Evolutionary conservation across 441 rosid species (phyloP).

Genomic region (Geranium incanum): DNA sequence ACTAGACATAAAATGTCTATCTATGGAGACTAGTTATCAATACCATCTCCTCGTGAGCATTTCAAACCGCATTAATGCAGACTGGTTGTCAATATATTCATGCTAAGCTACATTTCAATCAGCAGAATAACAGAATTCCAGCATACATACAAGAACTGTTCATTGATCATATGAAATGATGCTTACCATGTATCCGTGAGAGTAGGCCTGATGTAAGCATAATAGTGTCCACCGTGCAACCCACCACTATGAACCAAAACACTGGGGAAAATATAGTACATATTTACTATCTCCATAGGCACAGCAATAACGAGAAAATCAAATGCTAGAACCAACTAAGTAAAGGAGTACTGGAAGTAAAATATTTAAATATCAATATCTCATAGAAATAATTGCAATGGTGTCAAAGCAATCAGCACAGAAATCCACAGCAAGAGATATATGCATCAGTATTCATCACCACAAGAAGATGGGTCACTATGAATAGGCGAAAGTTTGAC

Average conservation of each 20-base stretch:
- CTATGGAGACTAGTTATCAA: no score
- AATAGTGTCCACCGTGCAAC: constrained; percentile 85
- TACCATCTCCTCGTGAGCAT: constrained; percentile 2
- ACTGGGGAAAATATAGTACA: constrained; percentile 39
- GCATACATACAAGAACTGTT: not conserved
- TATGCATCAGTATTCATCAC: no score
- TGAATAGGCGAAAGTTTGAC: no score
- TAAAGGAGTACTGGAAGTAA: not conserved
- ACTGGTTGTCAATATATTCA: no score
- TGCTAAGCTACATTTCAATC: no score
- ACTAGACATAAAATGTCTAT: no score
- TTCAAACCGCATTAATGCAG: not conserved
- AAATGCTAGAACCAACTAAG: not conserved
- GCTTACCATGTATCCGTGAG: constrained; percentile 77
- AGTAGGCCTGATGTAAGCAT: constrained; percentile 85
- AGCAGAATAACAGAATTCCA: not conserved
- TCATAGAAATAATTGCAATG: not conserved
- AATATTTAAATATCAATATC: not conserved
- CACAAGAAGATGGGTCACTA: no score
- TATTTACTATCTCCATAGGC: not conserved
- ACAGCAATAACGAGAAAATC: not conserved
- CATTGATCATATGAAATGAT: not conserved
- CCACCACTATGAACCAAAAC: constrained; percentile 79
- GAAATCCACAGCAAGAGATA: no score
- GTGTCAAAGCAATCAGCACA: no score